Evolutionary conservation across 306 rosid species (phyloP).

Genomic region (Cercis canadensis): DNA sequence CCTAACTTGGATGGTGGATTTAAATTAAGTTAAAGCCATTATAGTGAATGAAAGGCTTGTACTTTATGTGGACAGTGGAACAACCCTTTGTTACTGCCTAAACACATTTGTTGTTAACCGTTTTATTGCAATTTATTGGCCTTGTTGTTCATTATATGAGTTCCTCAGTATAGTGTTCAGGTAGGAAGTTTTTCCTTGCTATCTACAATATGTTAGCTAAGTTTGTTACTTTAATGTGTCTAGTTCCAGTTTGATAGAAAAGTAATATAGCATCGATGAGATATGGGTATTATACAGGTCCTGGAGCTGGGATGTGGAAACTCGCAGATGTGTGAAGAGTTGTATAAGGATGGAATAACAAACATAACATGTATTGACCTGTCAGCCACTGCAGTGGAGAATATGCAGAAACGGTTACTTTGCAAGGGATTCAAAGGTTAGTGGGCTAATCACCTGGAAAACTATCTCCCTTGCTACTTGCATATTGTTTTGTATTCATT

Average conservation of each 20-base stretch:
- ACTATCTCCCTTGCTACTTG: neutral
- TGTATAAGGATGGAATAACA: conserved; percentile 73
- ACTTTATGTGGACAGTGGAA: neutral
- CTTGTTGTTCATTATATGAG: neutral
- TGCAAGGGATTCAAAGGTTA: conserved; percentile 69
- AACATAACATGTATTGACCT: conserved; percentile 87
- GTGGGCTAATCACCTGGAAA: conserved; percentile 24
- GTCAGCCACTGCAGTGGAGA: conserved; percentile 81
- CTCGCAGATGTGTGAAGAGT: conserved; percentile 78
- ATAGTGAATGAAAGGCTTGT: neutral
- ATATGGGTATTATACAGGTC: conserved; percentile 51
- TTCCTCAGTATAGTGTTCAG: no score
- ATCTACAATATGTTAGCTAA: neutral
- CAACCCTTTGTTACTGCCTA: neutral
- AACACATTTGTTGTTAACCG: neutral
- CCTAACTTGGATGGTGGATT: neutral
- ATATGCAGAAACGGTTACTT: conserved; percentile 67
- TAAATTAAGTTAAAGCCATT: neutral
- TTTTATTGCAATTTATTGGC: neutral
- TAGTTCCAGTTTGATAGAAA: neutral
- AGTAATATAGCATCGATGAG: neutral
- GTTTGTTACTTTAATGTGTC: neutral
- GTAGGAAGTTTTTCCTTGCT: neutral
- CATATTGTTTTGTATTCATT: conserved; percentile 2
- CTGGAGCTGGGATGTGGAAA: conserved; percentile 96